Evolutionary conservation across 768 basidiomycete species (phyloP).

Genomic region (Mrakia frigida): DNA sequence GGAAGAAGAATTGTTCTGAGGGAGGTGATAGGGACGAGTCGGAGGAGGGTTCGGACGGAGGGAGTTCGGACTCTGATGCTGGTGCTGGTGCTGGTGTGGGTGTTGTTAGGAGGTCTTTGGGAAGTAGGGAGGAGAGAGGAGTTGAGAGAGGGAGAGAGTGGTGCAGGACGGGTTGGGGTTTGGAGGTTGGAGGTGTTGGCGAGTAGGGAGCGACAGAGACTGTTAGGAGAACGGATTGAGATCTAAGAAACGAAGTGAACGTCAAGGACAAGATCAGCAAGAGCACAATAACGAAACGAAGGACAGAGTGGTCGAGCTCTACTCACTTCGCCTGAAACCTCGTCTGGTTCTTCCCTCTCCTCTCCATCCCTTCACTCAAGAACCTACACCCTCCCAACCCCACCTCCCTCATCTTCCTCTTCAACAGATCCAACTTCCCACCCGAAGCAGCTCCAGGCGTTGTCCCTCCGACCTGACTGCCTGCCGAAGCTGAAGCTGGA

Average conservation of each 20-base stretch:
- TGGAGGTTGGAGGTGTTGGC: background rate
- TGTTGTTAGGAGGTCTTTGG: background rate
- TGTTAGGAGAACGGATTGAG: slow-evolving; percentile 21
- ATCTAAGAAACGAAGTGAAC: background rate
- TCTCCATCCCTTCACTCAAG: slow-evolving; percentile 26
- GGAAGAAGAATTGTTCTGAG: background rate
- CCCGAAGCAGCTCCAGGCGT: slow-evolving; percentile 1
- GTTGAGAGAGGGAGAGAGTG: slow-evolving; percentile 23
- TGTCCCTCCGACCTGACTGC: slow-evolving; percentile 5
- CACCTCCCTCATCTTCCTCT: slow-evolving; percentile 16
- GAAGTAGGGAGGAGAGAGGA: background rate
- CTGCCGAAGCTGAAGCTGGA: background rate
- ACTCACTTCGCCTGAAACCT: slow-evolving; percentile 28
- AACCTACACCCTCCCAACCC: slow-evolving; percentile 25
- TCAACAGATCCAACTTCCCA: slow-evolving; percentile 13
- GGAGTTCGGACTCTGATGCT: background rate
- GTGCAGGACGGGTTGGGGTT: background rate
- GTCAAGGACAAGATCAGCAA: background rate
- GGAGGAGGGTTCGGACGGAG: background rate
- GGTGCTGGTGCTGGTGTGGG: background rate
- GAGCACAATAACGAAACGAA: no score
- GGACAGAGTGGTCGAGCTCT: background rate
- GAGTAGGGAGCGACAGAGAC: slow-evolving; percentile 12
- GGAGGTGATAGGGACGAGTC: background rate
- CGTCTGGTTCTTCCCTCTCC: slow-evolving; percentile 23